A percentile compares a stretch with the other conserved stretches of the same genome.
Evolutionary conservation across 352 stramenopile genomes (phyloP).

Genomic region (Globisporangium polare): DNA sequence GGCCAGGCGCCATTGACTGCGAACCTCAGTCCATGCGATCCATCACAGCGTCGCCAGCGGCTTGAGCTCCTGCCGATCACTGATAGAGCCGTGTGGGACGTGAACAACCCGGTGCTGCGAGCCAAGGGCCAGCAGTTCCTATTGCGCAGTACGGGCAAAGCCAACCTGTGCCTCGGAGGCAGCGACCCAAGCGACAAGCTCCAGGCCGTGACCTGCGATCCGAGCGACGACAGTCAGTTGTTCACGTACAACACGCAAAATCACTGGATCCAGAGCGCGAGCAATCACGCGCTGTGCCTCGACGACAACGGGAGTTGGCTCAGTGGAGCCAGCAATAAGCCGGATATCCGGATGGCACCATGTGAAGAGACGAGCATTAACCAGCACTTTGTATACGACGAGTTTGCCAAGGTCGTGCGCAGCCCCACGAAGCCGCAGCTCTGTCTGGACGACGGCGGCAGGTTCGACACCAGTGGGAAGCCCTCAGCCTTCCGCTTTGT

Average conservation of each 20-base stretch:
- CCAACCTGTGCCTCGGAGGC: slow-evolving; percentile 7
- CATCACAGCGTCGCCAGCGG: background rate
- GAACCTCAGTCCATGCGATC: background rate
- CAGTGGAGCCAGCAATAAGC: background rate
- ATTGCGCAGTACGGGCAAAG: slow-evolving; percentile 10
- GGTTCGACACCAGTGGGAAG: background rate
- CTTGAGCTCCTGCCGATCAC: background rate
- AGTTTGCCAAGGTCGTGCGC: background rate
- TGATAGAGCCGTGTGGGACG: background rate
- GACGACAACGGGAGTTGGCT: slow-evolving; percentile 8
- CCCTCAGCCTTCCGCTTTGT: slow-evolving; percentile 5
- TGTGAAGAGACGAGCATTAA: slow-evolving; percentile 2
- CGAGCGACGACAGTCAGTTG: background rate
- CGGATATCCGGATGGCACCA: background rate
- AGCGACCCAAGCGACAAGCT: background rate
- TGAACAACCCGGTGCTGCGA: background rate
- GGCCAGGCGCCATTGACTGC: background rate
- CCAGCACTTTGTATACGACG: slow-evolving; percentile 14
- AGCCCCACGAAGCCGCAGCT: background rate
- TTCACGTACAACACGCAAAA: slow-evolving; percentile 8
- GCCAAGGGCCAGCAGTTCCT: slow-evolving; percentile 1
- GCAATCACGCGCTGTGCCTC: slow-evolving; percentile 1
- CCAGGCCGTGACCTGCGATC: background rate
- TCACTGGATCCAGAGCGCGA: slow-evolving; percentile 9
- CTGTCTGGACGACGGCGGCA: slow-evolving; percentile 13